A percentile compares a stretch with the other conserved stretches of the same genome.
These are phyloP conservation scores for Ambrosia trifida DNA, from an alignment of 129 eudicot genomes.

Conservation along the genomic window DNA sequence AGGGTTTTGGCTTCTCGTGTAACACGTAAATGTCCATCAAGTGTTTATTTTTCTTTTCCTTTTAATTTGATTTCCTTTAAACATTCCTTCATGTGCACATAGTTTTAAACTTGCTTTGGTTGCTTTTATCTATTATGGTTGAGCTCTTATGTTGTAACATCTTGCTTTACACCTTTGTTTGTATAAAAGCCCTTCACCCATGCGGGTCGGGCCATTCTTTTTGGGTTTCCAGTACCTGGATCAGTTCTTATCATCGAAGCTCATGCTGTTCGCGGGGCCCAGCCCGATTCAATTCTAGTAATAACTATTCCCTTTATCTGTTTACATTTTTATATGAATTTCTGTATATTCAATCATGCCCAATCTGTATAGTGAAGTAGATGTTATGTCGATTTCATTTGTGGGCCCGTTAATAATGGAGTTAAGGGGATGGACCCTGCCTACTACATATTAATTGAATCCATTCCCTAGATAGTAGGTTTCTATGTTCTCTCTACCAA, in stretches of 20 bases:
- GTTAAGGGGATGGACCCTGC: slow-evolving; percentile 19
- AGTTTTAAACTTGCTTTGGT: slow-evolving; percentile 24
- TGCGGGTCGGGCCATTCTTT: slow-evolving; percentile 2
- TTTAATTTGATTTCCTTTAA: slow-evolving; percentile 6
- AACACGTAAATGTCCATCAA: slow-evolving; percentile 33
- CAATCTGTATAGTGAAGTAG: neutral
- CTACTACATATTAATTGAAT: slow-evolving; percentile 5
- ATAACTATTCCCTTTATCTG: neutral
- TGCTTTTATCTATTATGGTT: slow-evolving; percentile 27
- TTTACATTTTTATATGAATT: neutral
- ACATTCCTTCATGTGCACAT: slow-evolving; percentile 34
- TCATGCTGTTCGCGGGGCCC: slow-evolving; percentile 18
- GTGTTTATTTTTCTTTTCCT: slow-evolving; percentile 13
- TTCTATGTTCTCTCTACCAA: neutral
- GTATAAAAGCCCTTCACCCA: slow-evolving; percentile 12
- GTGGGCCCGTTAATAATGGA: neutral
- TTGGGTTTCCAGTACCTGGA: slow-evolving; percentile 17
- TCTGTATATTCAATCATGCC: neutral
- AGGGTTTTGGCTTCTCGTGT: slow-evolving; percentile 37
- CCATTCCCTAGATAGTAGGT: slow-evolving; percentile 2
- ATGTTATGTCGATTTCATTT: neutral
- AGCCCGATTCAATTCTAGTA: slow-evolving; percentile 26
- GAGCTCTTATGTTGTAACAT: slow-evolving; percentile 13
- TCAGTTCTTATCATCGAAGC: slow-evolving; percentile 17
- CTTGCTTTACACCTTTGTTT: slow-evolving; percentile 7